These are phyloP conservation scores for Caloboletus inedulis DNA, from an alignment of 1,284 basidiomycete species.

Conservation along the genomic window DNA sequence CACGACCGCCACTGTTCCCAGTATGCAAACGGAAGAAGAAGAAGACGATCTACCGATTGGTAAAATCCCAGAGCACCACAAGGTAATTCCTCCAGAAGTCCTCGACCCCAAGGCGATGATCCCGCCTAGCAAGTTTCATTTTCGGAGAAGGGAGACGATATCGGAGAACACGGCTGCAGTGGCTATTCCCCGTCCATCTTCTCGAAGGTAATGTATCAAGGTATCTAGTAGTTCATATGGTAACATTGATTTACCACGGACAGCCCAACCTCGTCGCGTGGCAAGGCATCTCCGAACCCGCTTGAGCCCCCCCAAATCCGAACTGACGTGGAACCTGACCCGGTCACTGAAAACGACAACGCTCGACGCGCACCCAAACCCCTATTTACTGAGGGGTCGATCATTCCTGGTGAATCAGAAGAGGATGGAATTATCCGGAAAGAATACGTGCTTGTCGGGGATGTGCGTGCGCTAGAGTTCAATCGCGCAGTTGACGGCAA, in stretches of 20 bases:
- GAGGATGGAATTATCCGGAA: constrained; percentile 70
- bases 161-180: constrained; percentile 13
- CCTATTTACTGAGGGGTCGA: constrained; percentile 59
- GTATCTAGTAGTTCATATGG: not conserved
- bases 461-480: constrained; percentile 72
- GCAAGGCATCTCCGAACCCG: constrained; percentile 14
- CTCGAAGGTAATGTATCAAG: constrained; percentile 18
- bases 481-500: constrained; percentile 74
- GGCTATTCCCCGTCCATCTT: constrained; percentile 8
- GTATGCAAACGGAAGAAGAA: constrained; percentile 30
- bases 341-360: constrained; percentile 14
- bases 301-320: constrained; percentile 14
- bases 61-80: constrained; percentile 60
- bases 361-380: constrained; percentile 27
- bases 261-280: constrained; percentile 20
- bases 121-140: constrained; percentile 74
- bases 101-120: constrained; percentile 75
- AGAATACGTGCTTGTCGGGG: constrained; percentile 77
- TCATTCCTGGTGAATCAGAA: constrained; percentile 78
- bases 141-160: constrained; percentile 41
- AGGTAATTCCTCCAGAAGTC: constrained; percentile 69
- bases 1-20: constrained; percentile 14
- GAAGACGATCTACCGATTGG: constrained; percentile 23
- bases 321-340: constrained; percentile 9
- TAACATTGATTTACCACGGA: not conserved